phyloP scores from a whole-genome alignment of 2,329 filamentous ascomycete genomes.

The Phaeoacremonium minimum region DNA sequence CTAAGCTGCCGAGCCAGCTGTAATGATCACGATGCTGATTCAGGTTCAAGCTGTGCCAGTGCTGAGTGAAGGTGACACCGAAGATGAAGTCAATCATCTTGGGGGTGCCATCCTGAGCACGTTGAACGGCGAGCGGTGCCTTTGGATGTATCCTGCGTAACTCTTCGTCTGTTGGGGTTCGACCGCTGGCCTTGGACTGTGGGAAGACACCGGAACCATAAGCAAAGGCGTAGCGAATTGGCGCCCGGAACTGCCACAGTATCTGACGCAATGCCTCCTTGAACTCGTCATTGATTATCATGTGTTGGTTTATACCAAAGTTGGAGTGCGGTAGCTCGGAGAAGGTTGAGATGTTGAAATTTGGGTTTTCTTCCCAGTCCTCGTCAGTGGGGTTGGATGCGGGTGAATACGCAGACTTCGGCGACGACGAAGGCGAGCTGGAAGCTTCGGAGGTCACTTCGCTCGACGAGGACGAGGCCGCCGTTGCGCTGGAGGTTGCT shows the following conservation, averaged over 20 bases:
- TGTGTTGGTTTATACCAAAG: slow-evolving; percentile 95
- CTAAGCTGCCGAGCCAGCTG: slow-evolving; percentile 76
- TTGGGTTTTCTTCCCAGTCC: slow-evolving; percentile 73
- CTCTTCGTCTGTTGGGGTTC: slow-evolving; percentile 49
- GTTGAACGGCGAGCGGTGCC: slow-evolving; percentile 73
- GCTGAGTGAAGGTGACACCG: slow-evolving; percentile 87
- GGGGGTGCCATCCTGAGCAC: slow-evolving; percentile 79
- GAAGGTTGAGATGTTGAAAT: slow-evolving; percentile 69
- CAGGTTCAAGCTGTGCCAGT: slow-evolving; percentile 95
- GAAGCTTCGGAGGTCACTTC: slow-evolving; percentile 1
- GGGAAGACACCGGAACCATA: slow-evolving; percentile 97
- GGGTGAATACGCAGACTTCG: slow-evolving; percentile 17
- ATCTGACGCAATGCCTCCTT: slow-evolving; percentile 86
- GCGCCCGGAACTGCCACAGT: slow-evolving; percentile 85
- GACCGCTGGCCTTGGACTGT: slow-evolving; percentile 54
- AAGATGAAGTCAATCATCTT: slow-evolving; percentile 99
- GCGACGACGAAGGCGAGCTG: slow-evolving; percentile 1
- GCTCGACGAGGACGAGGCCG: background rate
- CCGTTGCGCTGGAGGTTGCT: slow-evolving; percentile 1
- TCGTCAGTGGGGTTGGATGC: slow-evolving; percentile 19
- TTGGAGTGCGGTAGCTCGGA: slow-evolving; percentile 71
- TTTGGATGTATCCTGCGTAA: slow-evolving; percentile 71
- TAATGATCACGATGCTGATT: slow-evolving; percentile 88
- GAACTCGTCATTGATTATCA: slow-evolving; percentile 92
- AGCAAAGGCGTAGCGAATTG: slow-evolving; percentile 93